A percentile compares a stretch with the other conserved stretches of the same genome.
These are phyloP conservation scores for Fibroporia radiculosa DNA, from an alignment of 768 basidiomycete genomes.

Conservation along the genomic window DNA sequence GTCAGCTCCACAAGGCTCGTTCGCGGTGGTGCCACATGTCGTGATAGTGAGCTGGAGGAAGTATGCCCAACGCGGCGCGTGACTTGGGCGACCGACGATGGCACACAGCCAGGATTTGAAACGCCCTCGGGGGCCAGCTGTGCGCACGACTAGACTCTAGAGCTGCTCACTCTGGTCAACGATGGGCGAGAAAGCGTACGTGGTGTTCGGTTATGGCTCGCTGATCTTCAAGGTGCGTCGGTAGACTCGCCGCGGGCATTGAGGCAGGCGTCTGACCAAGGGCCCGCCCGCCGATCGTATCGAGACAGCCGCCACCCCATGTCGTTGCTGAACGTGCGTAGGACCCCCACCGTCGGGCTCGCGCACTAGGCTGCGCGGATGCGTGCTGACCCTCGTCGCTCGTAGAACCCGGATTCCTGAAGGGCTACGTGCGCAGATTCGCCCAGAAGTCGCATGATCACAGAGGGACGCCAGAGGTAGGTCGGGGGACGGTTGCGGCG, in stretches of 20 bases:
- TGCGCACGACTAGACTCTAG: too few relatives aligned
- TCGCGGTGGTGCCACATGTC: too few relatives aligned
- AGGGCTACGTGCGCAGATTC: constrained; percentile 85
- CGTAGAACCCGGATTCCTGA: constrained; percentile 73
- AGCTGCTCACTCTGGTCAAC: too few relatives aligned
- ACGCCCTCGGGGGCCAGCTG: too few relatives aligned
- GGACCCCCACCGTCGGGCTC: too few relatives aligned
- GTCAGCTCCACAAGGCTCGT: too few relatives aligned
- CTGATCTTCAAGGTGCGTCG: constrained; percentile 78
- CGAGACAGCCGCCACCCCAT: constrained; percentile 71
- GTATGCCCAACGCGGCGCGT: too few relatives aligned
- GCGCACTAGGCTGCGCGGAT: background rate
- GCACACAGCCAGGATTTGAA: too few relatives aligned
- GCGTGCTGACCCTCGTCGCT: background rate
- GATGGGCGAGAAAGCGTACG: constrained; percentile 30
- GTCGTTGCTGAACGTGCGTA: constrained; percentile 55
- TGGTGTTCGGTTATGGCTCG: constrained; percentile 90
- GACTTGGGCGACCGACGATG: too few relatives aligned
- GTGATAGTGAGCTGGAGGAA: too few relatives aligned
- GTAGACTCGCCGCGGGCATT: background rate
- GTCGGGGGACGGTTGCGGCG: constrained; percentile 3
- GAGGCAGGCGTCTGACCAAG: background rate
- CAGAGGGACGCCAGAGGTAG: constrained; percentile 78
- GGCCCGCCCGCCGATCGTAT: background rate
- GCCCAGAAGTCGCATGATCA: constrained; percentile 92